Evolutionary conservation across 2,329 filamentous ascomycete genomes (phyloP), one percentile per base, ranked within the genome.

Genomic region (Tolypocladium cylindrosporum): DNA sequence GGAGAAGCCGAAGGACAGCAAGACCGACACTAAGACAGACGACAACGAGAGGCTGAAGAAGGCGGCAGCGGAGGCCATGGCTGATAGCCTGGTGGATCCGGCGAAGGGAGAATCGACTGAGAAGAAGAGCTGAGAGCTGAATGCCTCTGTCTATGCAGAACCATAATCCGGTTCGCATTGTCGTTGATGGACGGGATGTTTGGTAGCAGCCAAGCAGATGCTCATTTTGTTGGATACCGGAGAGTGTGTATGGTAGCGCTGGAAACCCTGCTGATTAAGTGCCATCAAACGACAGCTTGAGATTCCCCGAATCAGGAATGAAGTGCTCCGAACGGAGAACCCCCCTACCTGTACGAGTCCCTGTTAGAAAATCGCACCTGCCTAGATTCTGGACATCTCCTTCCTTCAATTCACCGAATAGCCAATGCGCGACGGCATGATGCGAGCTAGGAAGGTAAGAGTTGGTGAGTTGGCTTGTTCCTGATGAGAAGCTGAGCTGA

Each of bases 31-130:
- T 62, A 82, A 80, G 66, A 67, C 77, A 62, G 81, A 84, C 57
- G 82, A 87, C 58, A 78, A 70, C 61, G 87, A 85, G 67, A 81
- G 79, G 66, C 71, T 86, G 66, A 88, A 86, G 76, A 81, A 86
- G 70, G 85, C 83, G 1, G 84, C 87, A 34, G 80, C 80, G 13
- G 81, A 83, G 68, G 81, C 81, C 16, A 84, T 84, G 80, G 74
- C 79, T 11, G 81, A 83, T 43, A 82, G 75, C 61, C 66, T 84
- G 59, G 77, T 82, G 45, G 75, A 77, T 45, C 55, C 65, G 13
- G 63, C 66, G 24, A 70, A 75, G 61, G 71, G 71, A 61, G 66
- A 65, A 14, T 59, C 66, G 21, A 62, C 65, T 6, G 65, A 65
- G 39, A 74, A 73, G 67, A 75, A 71, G 68, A 67, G 65, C 59